Evolutionary conservation across 1,139 yeast genomes (phyloP).

Genomic region (Debaryomycetaceae sp.): DNA sequence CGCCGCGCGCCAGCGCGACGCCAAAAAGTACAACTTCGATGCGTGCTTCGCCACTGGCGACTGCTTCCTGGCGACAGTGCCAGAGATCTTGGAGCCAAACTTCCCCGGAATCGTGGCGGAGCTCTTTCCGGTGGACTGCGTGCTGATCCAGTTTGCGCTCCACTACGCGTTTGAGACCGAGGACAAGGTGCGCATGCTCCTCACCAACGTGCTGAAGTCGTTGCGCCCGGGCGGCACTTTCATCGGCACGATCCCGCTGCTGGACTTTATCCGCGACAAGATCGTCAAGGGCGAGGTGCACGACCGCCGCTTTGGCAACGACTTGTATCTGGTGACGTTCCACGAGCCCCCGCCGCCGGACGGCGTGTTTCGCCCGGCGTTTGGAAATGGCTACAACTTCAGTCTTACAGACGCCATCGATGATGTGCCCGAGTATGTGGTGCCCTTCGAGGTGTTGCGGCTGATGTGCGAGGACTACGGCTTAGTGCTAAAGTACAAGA

Average conservation of each 20-base stretch:
- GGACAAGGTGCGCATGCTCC: slow-evolving; percentile 65
- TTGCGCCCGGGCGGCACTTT: slow-evolving; percentile 80
- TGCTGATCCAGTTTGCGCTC: slow-evolving; percentile 84
- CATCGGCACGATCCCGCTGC: slow-evolving; percentile 91
- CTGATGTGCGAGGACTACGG: slow-evolving; percentile 82
- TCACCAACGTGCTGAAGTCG: slow-evolving; percentile 72
- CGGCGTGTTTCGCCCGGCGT: slow-evolving; percentile 70
- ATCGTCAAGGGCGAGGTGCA: slow-evolving; percentile 36
- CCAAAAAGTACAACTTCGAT: slow-evolving; percentile 53
- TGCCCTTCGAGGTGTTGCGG: slow-evolving; percentile 86
- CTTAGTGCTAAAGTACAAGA: slow-evolving; percentile 64
- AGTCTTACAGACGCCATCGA: slow-evolving; percentile 90
- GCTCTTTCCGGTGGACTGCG: slow-evolving; percentile 81
- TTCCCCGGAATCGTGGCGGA: slow-evolving; percentile 51
- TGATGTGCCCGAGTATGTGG: slow-evolving; percentile 96
- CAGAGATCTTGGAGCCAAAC: slow-evolving; percentile 65
- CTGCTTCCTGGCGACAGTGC: slow-evolving; percentile 69
- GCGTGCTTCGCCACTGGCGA: slow-evolving; percentile 89
- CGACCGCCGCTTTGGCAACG: slow-evolving; percentile 76
- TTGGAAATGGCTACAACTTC: slow-evolving; percentile 79
- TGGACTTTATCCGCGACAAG: slow-evolving; percentile 73
- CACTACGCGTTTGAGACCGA: slow-evolving; percentile 94
- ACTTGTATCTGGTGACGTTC: slow-evolving; percentile 75
- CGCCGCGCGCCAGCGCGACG: slow-evolving; percentile 31
- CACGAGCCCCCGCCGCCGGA: slow-evolving; percentile 69